These are phyloP conservation scores for Aristolochia contorta DNA, from an alignment of 164 flowering plant genomes.

Conservation along the genomic window DNA sequence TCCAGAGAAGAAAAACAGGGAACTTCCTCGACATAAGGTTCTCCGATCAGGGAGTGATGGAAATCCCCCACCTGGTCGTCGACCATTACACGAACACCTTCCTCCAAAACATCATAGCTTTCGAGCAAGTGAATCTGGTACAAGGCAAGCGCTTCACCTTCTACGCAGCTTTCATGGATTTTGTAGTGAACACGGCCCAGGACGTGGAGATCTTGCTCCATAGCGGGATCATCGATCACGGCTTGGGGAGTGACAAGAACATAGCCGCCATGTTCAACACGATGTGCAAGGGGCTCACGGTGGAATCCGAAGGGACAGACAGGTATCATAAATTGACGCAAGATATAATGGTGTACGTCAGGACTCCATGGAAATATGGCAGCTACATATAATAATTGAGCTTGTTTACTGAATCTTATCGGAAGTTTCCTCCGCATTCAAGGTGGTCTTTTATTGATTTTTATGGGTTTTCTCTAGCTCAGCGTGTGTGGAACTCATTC, in stretches of 20 bases:
- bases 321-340: too few species aligned
- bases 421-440: too few species aligned
- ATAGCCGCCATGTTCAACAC: not conserved
- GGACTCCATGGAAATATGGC: not conserved
- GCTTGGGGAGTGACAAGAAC: not conserved
- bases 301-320: too few species aligned
- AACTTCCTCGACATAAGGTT: slow-evolving; percentile 4
- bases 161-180: slow-evolving; percentile 4
- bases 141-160: not conserved
- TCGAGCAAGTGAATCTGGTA: not conserved
- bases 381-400: too few species aligned
- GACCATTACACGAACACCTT: not conserved
- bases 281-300: too few species aligned
- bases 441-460: too few species aligned
- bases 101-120: slow-evolving; percentile 1
- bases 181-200: not conserved
- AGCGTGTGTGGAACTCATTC: too few species aligned
- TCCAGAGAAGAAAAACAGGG: not conserved
- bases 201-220: slow-evolving; percentile 1
- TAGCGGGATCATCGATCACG: not conserved
- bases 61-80: not conserved
- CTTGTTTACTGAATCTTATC: too few species aligned
- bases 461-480: too few species aligned
- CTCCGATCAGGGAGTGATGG: not conserved
- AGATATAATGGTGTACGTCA: too few species aligned